These are phyloP conservation scores for Penicillium freii DNA, from an alignment of 2,329 filamentous ascomycete species.

Conservation along the genomic window DNA sequence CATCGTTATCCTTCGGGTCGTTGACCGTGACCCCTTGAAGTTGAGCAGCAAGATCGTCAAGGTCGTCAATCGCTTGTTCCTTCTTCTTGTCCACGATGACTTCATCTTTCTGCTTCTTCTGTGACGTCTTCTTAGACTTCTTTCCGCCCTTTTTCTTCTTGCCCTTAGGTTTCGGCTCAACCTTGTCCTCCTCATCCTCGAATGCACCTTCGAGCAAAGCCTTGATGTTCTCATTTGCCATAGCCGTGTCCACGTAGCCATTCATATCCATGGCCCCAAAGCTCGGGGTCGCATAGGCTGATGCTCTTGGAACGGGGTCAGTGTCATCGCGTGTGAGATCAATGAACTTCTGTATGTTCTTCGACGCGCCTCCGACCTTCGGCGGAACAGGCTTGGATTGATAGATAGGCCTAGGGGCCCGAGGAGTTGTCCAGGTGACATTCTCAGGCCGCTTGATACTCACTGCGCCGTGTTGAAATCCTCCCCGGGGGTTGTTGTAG, in stretches of 20 bases:
- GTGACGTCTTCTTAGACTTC: constrained; percentile 11
- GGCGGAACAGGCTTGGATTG: constrained; percentile 48
- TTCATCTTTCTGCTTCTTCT: constrained; percentile 4
- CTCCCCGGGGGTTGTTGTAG: constrained; percentile 34
- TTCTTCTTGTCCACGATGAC: constrained; percentile 12
- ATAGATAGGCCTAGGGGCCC: constrained; percentile 53
- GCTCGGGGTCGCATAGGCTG: constrained; percentile 42
- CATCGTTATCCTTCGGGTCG: constrained; percentile 25
- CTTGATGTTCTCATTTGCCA: constrained; percentile 54
- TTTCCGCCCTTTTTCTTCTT: constrained; percentile 34
- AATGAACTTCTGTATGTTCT: constrained; percentile 48
- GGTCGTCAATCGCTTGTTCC: constrained; percentile 30
- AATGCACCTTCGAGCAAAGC: constrained; percentile 52
- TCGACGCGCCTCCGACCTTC: constrained; percentile 42
- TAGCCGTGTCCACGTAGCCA: constrained; percentile 49
- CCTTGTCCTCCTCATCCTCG: constrained; percentile 47
- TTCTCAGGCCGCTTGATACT: constrained; percentile 52
- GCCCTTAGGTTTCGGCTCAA: constrained; percentile 35
- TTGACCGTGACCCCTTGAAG: constrained; percentile 44
- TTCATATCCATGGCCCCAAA: constrained; percentile 57
- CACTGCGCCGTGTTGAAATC: constrained; percentile 33
- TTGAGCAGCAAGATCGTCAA: constrained; percentile 46
- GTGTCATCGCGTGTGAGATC: constrained; percentile 52
- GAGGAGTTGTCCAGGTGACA: constrained; percentile 47
- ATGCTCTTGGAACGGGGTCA: constrained; percentile 48